Base-by-base conservation (phyloP, 1,139 yeast species). In the Kodamaea ohmeri region DNA sequence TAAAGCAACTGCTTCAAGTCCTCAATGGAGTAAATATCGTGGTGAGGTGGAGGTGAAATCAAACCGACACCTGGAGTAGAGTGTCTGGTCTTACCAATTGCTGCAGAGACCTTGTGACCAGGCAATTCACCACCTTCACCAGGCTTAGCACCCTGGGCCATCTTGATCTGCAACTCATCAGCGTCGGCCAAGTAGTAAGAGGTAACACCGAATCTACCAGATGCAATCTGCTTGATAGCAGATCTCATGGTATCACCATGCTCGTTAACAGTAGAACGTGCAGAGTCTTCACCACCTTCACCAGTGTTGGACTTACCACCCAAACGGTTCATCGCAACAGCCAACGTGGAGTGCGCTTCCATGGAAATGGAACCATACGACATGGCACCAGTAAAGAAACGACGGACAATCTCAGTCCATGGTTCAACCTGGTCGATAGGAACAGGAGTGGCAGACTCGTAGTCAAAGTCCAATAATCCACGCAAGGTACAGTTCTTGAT, bases 91-190 rank as follows among this genome's bases (percentile, higher is more conserved):
- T 85, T 88, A 40, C 96, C 98, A 67, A 92, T 92, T 37, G 79
- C 78, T 39, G 75, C 78, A 29, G 94, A 79, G 35, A 92, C 97
- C 66, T 92, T 92, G 69, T 86, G 85, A 44, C 96, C 97, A 32
- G 97, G 97, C 51, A 92, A 73, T 65, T 92, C 97, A 76, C 98
- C 98, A 73, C 98, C 98, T 71, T 92, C 97, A 72, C 97, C 98
- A 7, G 97, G 97, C 67, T 92, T 92, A 40, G 98, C 98, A 67
- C 98, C 97, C 67, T 92, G 98, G 7, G 98, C 97, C 94, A 92
- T 89, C 69, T 92, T 92, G 61, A 92, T 92, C 67, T 92, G 98
- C 49, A 92, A 79, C 68, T 92, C 97, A 58, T 92, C 97, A 32
- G 97, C 96, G 66, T 92, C 97, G 25, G 96, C 82, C 55, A 92